Evolutionary conservation across 2,329 filamentous ascomycete species (phyloP), one percentile per base, ranked within the genome.

Genomic region (Xylaria sp.): DNA sequence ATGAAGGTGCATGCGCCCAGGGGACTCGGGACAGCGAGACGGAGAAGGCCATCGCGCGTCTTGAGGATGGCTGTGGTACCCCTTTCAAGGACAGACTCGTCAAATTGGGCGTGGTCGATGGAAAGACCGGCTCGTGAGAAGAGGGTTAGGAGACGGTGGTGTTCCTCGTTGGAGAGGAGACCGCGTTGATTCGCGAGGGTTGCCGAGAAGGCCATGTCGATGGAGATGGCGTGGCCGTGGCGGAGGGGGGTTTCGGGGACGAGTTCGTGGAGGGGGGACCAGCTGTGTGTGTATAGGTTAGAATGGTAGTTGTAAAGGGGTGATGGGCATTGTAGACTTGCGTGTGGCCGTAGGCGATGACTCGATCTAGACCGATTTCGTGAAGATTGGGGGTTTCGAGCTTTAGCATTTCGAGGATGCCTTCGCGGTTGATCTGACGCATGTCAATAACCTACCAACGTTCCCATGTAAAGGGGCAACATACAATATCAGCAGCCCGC

Each of bases 171-270:
- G 19, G 77, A 79, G 8, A 90, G 77, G 0, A 88, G 75, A 3
- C 84, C 83, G n/a, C 84, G 81, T 60, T 78, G 72, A 69, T 86
- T 81, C 16, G 87, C 85, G 3, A 90, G 78, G 0, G 87, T 90
- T 0, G 87, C 86, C 0, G 86, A 88, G 74, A 87, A 90, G 0
- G 87, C 87, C 87, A 90, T 90, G 70, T 90, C 87, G 62, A 90
- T 88, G 2, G 84, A 87, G 66, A 90, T 90, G 65, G 87, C 87
- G 69, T 90, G 87, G 2, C 87, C 87, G 70, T 90, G 88, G 48
- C 87, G 83, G 49, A 90, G 80, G 0, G 87, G 87, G 0, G 85
- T 84, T 54, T 86, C 81, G 0, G 87, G 87, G 0, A 87, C 79
- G 8, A 91, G 80, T 73, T 90, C 87, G 69, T 90, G 86, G 4